phyloP scores from a whole-genome alignment of 2,329 filamentous ascomycete genomes.

The Exophiala mesophila region DNA sequence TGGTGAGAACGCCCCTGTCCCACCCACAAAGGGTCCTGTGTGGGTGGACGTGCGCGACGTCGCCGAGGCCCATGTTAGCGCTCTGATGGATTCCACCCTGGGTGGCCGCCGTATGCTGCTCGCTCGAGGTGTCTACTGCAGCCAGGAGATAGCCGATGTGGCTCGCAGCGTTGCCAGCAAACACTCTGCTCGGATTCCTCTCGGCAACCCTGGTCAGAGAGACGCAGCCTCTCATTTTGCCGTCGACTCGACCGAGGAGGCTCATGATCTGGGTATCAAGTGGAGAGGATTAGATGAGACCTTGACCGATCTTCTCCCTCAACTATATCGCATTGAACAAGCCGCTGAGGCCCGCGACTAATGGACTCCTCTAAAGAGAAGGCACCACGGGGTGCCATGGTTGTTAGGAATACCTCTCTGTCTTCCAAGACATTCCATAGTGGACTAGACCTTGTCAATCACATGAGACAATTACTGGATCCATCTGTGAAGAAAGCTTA shows the following conservation, averaged over 20 bases:
- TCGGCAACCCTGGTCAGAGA: slow-evolving; percentile 27
- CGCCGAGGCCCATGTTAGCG: slow-evolving; percentile 29
- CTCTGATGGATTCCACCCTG: slow-evolving; percentile 15
- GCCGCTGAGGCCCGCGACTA: no score
- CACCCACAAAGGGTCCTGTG: slow-evolving; percentile 27
- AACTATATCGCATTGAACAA: slow-evolving; percentile 12
- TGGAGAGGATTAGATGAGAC: slow-evolving; percentile 25
- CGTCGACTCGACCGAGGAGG: slow-evolving; percentile 47
- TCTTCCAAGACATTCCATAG: no score
- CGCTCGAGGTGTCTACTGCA: slow-evolving; percentile 29
- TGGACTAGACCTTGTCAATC: no score
- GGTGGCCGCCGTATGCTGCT: slow-evolving; percentile 27
- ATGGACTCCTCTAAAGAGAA: no score
- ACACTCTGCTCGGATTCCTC: slow-evolving; percentile 15
- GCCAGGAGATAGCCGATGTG: slow-evolving; percentile 31
- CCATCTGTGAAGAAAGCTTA: no score
- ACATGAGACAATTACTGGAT: no score
- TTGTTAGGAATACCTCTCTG: no score
- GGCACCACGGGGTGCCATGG: no score
- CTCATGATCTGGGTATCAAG: slow-evolving; percentile 43
- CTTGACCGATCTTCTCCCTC: slow-evolving; percentile 23
- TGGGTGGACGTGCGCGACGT: slow-evolving; percentile 32
- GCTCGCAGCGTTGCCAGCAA: slow-evolving; percentile 13
- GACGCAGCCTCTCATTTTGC: slow-evolving; percentile 32
- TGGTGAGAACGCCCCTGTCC: slow-evolving; percentile 23